phyloP scores from a whole-genome alignment of 2,329 filamentous ascomycete genomes.

The Aspergillus udagawae region DNA sequence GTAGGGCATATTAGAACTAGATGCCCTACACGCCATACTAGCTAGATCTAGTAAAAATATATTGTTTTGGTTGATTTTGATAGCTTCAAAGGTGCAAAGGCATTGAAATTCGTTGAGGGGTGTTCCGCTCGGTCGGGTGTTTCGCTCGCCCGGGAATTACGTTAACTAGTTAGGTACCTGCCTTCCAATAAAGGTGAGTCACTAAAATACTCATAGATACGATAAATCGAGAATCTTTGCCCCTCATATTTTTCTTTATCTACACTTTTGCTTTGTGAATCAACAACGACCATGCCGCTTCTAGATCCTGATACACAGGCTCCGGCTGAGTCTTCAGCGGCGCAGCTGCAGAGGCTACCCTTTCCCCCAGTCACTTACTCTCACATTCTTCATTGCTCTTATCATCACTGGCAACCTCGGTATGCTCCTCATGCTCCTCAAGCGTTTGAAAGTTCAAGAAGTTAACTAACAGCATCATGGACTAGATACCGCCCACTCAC shows the following conservation, averaged over 20 bases:
- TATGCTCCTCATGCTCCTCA: conserved; percentile 33
- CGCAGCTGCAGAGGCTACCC: conserved; percentile 44
- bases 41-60: no score
- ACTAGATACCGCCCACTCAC: conserved; percentile 71
- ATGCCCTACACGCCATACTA: no score
- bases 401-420: conserved; percentile 84
- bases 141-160: no score
- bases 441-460: not conserved
- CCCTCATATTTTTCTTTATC: conserved; percentile 3
- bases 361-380: conserved; percentile 81
- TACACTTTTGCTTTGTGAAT: not conserved
- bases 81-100: no score
- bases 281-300: conserved; percentile 23
- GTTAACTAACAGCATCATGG: conserved; percentile 8
- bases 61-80: no score
- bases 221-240: not conserved
- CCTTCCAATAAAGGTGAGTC: not conserved
- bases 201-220: not conserved
- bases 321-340: conserved; percentile 11
- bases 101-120: no score
- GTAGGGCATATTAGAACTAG: no score
- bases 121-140: no score
- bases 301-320: conserved; percentile 21
- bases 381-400: conserved; percentile 92
- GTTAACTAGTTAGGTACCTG: no score